These are phyloP conservation scores for Puccinia novopanici DNA, from an alignment of 1,284 basidiomycete species.

Conservation along the genomic window DNA sequence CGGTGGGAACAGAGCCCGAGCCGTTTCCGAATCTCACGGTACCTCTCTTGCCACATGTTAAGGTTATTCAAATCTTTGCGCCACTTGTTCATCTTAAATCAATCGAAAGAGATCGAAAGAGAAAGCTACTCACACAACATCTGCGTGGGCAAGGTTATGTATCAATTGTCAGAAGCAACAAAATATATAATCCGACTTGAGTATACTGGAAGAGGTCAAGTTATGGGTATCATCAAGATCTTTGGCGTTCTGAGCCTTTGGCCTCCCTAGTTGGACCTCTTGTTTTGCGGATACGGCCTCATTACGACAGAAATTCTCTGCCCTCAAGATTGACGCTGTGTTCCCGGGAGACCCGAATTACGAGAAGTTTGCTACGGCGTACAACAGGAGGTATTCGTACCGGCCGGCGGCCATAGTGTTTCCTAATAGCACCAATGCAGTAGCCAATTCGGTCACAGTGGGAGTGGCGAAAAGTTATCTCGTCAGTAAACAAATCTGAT, in stretches of 20 bases:
- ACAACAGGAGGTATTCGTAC: slow-evolving; percentile 32
- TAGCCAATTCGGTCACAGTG: slow-evolving; percentile 15
- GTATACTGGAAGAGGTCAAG: too few species aligned
- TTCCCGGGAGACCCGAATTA: slow-evolving; percentile 42
- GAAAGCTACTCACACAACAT: too few species aligned
- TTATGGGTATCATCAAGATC: not conserved
- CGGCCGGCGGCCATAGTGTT: slow-evolving; percentile 36
- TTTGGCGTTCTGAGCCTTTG: not conserved
- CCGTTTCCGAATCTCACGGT: too few species aligned
- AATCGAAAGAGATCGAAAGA: too few species aligned
- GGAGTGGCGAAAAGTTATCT: slow-evolving; percentile 31
- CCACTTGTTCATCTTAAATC: too few species aligned
- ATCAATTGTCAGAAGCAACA: too few species aligned
- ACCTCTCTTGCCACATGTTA: too few species aligned
- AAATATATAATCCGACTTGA: not conserved
- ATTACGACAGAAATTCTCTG: slow-evolving; percentile 9
- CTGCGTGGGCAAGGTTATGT: too few species aligned
- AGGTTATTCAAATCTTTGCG: too few species aligned
- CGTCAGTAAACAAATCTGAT: not conserved
- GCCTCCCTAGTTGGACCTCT: not conserved
- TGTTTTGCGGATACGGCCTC: slow-evolving; percentile 13
- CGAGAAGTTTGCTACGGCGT: slow-evolving; percentile 20
- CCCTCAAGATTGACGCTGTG: slow-evolving; percentile 33
- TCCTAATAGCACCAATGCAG: slow-evolving; percentile 13
- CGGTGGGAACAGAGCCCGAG: too few species aligned